Conservation (phyloP, 208 protist genomes). For the Trypanosoma mega region DNA sequence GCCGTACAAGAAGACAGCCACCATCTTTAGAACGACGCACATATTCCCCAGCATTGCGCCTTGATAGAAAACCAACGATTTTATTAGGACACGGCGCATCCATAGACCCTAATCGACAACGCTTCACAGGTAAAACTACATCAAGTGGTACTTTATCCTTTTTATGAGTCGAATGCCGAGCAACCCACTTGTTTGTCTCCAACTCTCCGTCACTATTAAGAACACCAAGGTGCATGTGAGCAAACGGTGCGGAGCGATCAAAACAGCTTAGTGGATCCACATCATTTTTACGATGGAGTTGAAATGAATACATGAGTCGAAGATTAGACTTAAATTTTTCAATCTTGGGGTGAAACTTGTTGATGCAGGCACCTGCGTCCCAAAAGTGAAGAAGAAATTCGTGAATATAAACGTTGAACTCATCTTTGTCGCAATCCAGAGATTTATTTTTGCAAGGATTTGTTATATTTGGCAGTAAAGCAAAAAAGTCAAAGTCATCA, state of each 20-base stretch:
- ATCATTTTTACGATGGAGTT: slow-evolving; percentile 11
- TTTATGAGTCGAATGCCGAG: slow-evolving; percentile 6
- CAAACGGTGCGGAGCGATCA: slow-evolving; percentile 12
- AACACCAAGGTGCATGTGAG: slow-evolving; percentile 37
- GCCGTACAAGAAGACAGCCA: slow-evolving; percentile 26
- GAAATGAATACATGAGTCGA: slow-evolving; percentile 28
- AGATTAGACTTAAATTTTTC: slow-evolving; percentile 21
- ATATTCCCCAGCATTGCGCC: slow-evolving; percentile 30
- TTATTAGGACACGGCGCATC: slow-evolving; percentile 33
- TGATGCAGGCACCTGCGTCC: slow-evolving; percentile 26
- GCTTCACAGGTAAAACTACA: slow-evolving; percentile 26
- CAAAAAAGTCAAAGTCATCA: slow-evolving; percentile 43
- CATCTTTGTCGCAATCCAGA: slow-evolving; percentile 20
- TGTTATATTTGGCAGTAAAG: slow-evolving; percentile 21
- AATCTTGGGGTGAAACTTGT: slow-evolving; percentile 25
- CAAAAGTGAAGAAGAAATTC: slow-evolving; percentile 24
- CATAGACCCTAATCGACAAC: slow-evolving; percentile 19
- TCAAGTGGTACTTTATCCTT: slow-evolving; percentile 24
- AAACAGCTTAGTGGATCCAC: slow-evolving; percentile 23
- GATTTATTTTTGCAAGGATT: slow-evolving; percentile 11
- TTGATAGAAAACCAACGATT: slow-evolving; percentile 16
- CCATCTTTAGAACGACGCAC: slow-evolving; percentile 14
- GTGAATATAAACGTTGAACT: slow-evolving; percentile 26
- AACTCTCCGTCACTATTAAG: slow-evolving; percentile 23
- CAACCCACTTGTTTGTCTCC: slow-evolving; percentile 31